Base-by-base conservation (phyloP, 2,329 filamentous ascomycete genomes). In the Celoporthe dispersa region DNA sequence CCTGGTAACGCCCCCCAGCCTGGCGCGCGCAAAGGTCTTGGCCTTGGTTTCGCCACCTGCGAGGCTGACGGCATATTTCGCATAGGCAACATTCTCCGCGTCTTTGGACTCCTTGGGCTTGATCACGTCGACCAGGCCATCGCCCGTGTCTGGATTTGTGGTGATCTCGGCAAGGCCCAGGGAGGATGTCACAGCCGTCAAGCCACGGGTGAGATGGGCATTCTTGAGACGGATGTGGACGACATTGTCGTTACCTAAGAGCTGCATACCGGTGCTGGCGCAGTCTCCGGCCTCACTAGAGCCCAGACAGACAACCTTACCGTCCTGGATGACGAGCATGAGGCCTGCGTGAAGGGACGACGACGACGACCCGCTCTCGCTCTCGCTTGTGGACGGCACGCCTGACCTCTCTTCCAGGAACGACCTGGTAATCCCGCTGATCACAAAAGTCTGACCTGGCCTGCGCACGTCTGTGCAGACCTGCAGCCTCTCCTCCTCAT, bases 121-220 rank as follows among this genome's bases (percentile, higher is more conserved):
- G 31, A 73, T 71, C 19, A 79, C 74, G 25, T 77, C 77, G 12
- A 80, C 78, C 5, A 71, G 69, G 19, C 87, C 86, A 73, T 88
- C 86, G 2, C 81, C 79, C 0, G 86, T 87, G 31, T 76, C 77
- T 1, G 74, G 71, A 65, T 85, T 83, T 1, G 76, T 78, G 28
- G 77, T 74, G 55, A 88, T 87, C 73, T 88, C 87, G 14, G 78
- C 76, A 4, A 88, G 77, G 1, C 87, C 87, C 2, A 88, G 80
- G 9, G 76, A 74, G 6, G 80, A 79, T 4, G 84, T 82, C 44
- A 88, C 79, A 2, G 84, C 82, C n/a, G 82, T 86, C 41, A 88
- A 75, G 0, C 85, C 81, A 2, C 85, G 83, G 9, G 83, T 79
- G 48, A 87, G 73, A 71, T 86, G 77, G 2, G 85, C 86, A 57